Base-by-base conservation (phyloP, 306 rosid genomes). In the Pyrus pyrifolia region DNA sequence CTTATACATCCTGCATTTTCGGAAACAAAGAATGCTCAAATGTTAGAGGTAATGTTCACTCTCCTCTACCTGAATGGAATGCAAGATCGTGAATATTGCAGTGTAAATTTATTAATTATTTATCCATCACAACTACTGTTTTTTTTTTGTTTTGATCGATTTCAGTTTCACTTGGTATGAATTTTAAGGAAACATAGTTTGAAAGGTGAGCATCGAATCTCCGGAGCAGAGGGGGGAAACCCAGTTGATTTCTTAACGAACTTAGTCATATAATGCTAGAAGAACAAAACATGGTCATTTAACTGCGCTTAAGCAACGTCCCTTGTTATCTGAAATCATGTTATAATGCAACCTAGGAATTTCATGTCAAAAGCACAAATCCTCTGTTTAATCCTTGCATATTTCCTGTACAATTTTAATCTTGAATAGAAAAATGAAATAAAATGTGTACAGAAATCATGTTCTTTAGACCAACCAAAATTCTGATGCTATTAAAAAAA, bases 1-100 rank as follows among this genome's bases (percentile, higher is more conserved):
- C 63, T 58, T 49, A 49, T 49, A 15, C 46, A 31, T 80, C 83
- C 90, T 89, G 87, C 84, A 83, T 57, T 80, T 76, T 30, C 3
- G 42, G 31, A 59, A 7, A 49, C 55, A 80, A 68, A 49, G 40
- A 59, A 74, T 29, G 45, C 7, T 61, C 21, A 81, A 64, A 67
- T 60, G 12, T 70, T 51, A 78, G 22, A 21, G 18, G 35, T 60
- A 40, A 27, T 17, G 30, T 1, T 59, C 45, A 19, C 64, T 29
- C 42, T 53, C 52, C 35, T 33, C n/a, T 9, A 33, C 42, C 14
- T 25, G 19, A 23, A 53, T 25, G 67, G 35, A 67, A 53, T 8
- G 40, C 22, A 64, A 23, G 52, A 68, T 42, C 60, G 21, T 13
- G 35, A n/a, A 7, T 11, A 23, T 27, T 19, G 4, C 25, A 8